Base-by-base conservation (phyloP, 2,329 filamentous ascomycete genomes). In the Penicillium paneum region DNA sequence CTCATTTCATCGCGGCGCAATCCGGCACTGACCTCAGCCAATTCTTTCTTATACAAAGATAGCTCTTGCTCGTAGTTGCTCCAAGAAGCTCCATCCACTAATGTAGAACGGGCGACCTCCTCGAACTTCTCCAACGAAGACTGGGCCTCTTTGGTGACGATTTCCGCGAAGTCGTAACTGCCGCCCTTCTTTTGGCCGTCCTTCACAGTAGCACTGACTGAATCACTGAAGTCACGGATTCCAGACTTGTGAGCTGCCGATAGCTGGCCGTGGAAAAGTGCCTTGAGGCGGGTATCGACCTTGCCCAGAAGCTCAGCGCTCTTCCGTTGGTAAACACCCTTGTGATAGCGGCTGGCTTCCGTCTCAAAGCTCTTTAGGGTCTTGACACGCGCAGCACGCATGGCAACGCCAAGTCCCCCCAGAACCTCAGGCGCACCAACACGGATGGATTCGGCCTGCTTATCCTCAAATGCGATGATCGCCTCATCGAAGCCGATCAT, bases 1-100 rank as follows among this genome's bases (percentile, higher is more conserved):
- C 93, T 86, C 91, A 99, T 96, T 76, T 99, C 94, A 62, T 99
- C 94, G 69, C 94, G 92, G 64, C 94, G 85, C 63, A 99, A 77
- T 58, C 89, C 86, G 38, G 83, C 82, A 62, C 91, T 96, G 50
- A 95, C 91, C 61, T 94, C 89, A 58, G 96, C 90, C 13, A 99
- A 81, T 55, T 99, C 94, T 71, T 95, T 93, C 70, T 90, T 88
- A 65, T 93, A 96, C 26, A 96, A 78, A 24, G 81, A 77, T 55
- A 89, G 81, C 71, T 96, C 90, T 44, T 91, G 82, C 68, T 87
- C 85, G 71, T 94, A 96, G 71, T 91, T 88, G 62, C 89, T 92
- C 93, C 93, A 99, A 0, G 86, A 70, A 0, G 93, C 83, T n/a
- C 85, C 90, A 60, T 90, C 83, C 10, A 99, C 90, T 8, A 84